Evolutionary conservation across 768 basidiomycete species (phyloP).

Genomic region (Rhizopogon vinicolor): DNA sequence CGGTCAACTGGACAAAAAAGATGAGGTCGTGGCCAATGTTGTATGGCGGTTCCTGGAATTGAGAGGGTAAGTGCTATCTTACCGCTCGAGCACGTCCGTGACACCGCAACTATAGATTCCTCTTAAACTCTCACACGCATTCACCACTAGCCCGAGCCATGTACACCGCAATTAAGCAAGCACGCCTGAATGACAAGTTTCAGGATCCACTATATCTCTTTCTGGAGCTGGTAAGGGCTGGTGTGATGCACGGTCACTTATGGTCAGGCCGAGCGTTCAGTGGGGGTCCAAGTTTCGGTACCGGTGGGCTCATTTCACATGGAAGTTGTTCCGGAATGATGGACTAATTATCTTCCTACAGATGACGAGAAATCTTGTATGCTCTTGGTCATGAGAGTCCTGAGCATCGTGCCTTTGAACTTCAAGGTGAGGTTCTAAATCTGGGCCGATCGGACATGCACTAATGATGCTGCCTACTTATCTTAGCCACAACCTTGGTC

Average conservation of each 20-base stretch:
- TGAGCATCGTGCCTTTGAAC: conserved; percentile 91
- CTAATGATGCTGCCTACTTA: conserved; percentile 4
- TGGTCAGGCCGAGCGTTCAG: conserved; percentile 88
- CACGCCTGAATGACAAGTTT: conserved; percentile 95
- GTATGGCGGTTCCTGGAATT: conserved; percentile 98
- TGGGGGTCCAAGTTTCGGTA: conserved; percentile 93
- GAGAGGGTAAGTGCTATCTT: conserved; percentile 63
- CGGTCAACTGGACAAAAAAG: conserved; percentile 86
- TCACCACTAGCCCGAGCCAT: conserved; percentile 90
- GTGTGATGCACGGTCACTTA: conserved; percentile 91
- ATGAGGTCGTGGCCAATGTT: conserved; percentile 96
- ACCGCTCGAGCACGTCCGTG: conserved; percentile 2
- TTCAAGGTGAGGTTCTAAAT: conserved; percentile 64
- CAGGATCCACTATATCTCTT: conserved; percentile 95
- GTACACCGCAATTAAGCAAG: conserved; percentile 71
- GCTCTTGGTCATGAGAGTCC: conserved; percentile 93
- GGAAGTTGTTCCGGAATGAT: conserved; percentile 17
- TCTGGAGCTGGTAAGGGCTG: conserved; percentile 92
- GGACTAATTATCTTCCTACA: conserved; percentile 27
- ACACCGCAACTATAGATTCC: conserved; percentile 54
- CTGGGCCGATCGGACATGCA: not conserved
- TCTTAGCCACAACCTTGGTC: conserved; percentile 85
- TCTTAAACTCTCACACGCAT: conserved; percentile 84
- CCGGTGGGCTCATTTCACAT: conserved; percentile 51
- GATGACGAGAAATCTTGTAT: conserved; percentile 94